Evolutionary conservation across 805 yeast genomes (phyloP).

Genomic region (Yarrowia sp.): DNA sequence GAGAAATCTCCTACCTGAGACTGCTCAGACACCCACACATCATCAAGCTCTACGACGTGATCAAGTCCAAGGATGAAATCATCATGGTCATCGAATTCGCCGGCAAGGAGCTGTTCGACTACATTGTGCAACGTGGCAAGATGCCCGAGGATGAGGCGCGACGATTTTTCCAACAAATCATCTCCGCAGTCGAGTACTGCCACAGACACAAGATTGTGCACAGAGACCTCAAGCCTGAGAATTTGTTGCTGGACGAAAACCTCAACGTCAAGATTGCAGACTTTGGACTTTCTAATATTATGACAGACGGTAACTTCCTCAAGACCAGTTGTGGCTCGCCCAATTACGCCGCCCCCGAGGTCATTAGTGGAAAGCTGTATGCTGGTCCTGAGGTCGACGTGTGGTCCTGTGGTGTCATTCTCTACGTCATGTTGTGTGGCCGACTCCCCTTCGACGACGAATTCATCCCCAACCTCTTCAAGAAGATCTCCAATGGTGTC

Average conservation of each 20-base stretch:
- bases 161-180: constrained; percentile 91
- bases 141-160: constrained; percentile 91
- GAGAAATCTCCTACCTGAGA: constrained; percentile 87
- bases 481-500: constrained; percentile 88
- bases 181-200: constrained; percentile 94
- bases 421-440: constrained; percentile 94
- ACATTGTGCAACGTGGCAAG: constrained; percentile 88
- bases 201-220: constrained; percentile 96
- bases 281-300: constrained; percentile 88
- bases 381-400: constrained; percentile 99
- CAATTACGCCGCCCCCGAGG: constrained; percentile 97
- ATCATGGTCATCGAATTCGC: constrained; percentile 97
- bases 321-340: constrained; percentile 97
- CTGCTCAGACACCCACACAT: constrained; percentile 92
- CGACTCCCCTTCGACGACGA: constrained; percentile 95
- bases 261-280: constrained; percentile 94
- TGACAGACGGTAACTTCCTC: constrained; percentile 95
- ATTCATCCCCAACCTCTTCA: constrained; percentile 88
- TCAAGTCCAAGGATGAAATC: constrained; percentile 90
- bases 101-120: constrained; percentile 92
- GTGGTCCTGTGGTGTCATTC: constrained; percentile 94
- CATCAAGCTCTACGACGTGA: constrained; percentile 91
- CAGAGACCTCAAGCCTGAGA: constrained; percentile 95
- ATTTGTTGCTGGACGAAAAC: constrained; percentile 80
- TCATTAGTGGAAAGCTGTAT: constrained; percentile 85